Evolutionary conservation across 352 stramenopile genomes (phyloP).

Genomic region (Pythium apleroticum): DNA sequence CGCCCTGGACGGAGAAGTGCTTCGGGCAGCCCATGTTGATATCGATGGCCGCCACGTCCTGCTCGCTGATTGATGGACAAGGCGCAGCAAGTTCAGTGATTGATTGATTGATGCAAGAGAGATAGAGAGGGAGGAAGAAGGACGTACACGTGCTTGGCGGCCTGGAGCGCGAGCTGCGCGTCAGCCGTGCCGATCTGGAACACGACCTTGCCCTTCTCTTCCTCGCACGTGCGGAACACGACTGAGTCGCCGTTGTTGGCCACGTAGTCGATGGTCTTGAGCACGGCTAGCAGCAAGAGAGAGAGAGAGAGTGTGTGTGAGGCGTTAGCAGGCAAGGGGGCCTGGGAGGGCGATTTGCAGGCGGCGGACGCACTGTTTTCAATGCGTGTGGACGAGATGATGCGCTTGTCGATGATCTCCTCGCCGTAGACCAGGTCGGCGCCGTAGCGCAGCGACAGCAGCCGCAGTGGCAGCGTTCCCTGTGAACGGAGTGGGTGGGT

Average conservation of each 20-base stretch:
- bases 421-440: constrained; percentile 93
- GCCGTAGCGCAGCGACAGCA: constrained; percentile 90
- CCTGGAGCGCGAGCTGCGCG: constrained; percentile 72
- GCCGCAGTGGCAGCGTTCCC: constrained; percentile 90
- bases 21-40: constrained; percentile 96
- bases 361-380: constrained; percentile 53
- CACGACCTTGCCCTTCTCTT: constrained; percentile 80
- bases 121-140: not conserved
- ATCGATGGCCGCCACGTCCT: constrained; percentile 90
- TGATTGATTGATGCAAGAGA: not conserved
- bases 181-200: constrained; percentile 91
- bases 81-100: too few species aligned
- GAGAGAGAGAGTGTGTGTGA: too few species aligned
- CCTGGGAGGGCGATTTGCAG: not conserved
- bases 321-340: not conserved
- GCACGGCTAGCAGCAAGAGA: constrained; percentile 35
- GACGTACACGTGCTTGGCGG: constrained; percentile 72
- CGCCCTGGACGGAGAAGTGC: constrained; percentile 91
- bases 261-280: constrained; percentile 91
- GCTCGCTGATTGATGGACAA: constrained; percentile 38
- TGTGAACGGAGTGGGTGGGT: constrained; percentile 22
- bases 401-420: constrained; percentile 95
- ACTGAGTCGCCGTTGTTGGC: constrained; percentile 80
- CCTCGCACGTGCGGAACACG: constrained; percentile 85
- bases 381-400: constrained; percentile 79